phyloP scores from a whole-genome alignment of 2,329 filamentous ascomycete species.

The Nigrospora osmanthi region DNA sequence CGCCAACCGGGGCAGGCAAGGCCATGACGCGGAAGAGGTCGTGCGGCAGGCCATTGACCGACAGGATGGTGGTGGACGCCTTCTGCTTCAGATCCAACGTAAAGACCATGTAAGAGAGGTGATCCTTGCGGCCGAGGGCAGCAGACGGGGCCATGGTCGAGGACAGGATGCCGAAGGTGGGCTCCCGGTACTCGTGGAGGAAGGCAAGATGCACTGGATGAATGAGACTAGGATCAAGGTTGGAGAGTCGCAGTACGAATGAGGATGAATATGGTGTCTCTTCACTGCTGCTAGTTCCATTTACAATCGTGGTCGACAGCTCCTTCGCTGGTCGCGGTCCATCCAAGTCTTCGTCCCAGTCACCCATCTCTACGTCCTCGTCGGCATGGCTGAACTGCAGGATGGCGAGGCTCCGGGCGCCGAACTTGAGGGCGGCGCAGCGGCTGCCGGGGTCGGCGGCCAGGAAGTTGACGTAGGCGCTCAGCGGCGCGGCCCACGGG shows the following conservation, averaged over 20 bases:
- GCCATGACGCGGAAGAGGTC: slow-evolving; percentile 80
- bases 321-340: slow-evolving; percentile 52
- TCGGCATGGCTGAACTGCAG: slow-evolving; percentile 82
- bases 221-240: slow-evolving; percentile 78
- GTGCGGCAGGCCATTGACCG: slow-evolving; percentile 76
- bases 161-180: slow-evolving; percentile 90
- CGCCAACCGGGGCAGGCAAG: slow-evolving; percentile 78
- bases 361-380: slow-evolving; percentile 85
- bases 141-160: slow-evolving; percentile 66
- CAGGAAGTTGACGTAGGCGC: slow-evolving; percentile 71
- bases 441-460: slow-evolving; percentile 85
- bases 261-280: slow-evolving; percentile 78
- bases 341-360: slow-evolving; percentile 79
- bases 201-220: slow-evolving; percentile 90
- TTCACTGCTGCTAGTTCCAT: slow-evolving; percentile 40
- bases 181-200: slow-evolving; percentile 92
- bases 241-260: slow-evolving; percentile 85
- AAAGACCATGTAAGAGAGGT: slow-evolving; percentile 86
- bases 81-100: slow-evolving; percentile 89
- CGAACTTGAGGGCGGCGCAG: slow-evolving; percentile 93
- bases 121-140: slow-evolving; percentile 76
- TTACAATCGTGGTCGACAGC: slow-evolving; percentile 28
- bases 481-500: slow-evolving; percentile 73
- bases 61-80: slow-evolving; percentile 86
- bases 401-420: slow-evolving; percentile 80